Percentiles rank a stretch among this genome's conserved stretches.
These are phyloP conservation scores for Boletus tylopilopsis DNA, from an alignment of 768 basidiomycete genomes.

Conservation along the genomic window DNA sequence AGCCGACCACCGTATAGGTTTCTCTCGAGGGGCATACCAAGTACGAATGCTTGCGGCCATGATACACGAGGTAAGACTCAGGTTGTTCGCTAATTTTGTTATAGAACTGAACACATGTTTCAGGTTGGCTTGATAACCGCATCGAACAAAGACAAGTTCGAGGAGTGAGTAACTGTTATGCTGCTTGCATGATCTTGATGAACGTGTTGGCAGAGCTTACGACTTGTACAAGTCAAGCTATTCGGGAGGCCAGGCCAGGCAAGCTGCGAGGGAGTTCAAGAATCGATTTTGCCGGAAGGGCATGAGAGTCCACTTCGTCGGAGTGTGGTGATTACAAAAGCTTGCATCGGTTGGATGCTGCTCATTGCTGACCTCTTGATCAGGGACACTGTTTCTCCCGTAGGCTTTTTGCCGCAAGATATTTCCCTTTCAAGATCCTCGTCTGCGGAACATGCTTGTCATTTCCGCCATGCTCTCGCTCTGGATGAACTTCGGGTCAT, in stretches of 20 bases:
- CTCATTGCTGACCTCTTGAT: not conserved
- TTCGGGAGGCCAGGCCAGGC: constrained; percentile 1
- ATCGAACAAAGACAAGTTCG: constrained; percentile 12
- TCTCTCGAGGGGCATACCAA: constrained; percentile 43
- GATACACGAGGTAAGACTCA: constrained; percentile 30
- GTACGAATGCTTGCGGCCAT: constrained; percentile 35
- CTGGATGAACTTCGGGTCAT: constrained; percentile 14
- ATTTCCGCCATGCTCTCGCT: constrained; percentile 13
- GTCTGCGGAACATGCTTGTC: constrained; percentile 6
- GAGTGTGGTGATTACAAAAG: constrained; percentile 28
- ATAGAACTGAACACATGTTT: not conserved
- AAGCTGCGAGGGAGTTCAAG: constrained; percentile 33
- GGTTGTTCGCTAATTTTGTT: too few species aligned
- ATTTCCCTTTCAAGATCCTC: constrained; percentile 6
- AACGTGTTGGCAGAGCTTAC: constrained; percentile 4
- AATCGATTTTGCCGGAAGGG: constrained; percentile 28
- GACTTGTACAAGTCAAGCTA: constrained; percentile 1
- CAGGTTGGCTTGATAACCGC: constrained; percentile 5
- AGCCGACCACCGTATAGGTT: constrained; percentile 24
- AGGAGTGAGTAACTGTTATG: constrained; percentile 6
- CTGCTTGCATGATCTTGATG: not conserved
- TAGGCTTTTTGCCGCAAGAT: constrained; percentile 1
- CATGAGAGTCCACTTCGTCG: constrained; percentile 31
- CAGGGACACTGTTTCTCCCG: constrained; percentile 15
- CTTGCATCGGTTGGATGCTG: not conserved